A percentile compares a stretch with the other conserved stretches of the same genome.
Evolutionary conservation across 2,329 filamentous ascomycete genomes (phyloP).

Genomic region (Hymenoscyphus fraxineus): DNA sequence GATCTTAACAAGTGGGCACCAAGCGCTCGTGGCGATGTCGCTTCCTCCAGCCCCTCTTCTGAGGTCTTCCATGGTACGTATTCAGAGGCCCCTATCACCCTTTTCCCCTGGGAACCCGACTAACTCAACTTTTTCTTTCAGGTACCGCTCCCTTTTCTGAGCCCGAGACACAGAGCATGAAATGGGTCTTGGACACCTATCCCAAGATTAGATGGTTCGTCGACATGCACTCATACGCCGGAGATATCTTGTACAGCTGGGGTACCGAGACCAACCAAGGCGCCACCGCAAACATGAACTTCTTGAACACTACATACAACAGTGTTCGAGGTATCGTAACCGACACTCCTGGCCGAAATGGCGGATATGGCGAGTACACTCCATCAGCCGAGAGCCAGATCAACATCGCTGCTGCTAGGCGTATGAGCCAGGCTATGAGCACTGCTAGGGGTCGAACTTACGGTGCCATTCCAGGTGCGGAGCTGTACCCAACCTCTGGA

Average conservation of each 20-base stretch:
- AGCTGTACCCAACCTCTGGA: conserved; percentile 46
- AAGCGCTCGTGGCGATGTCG: conserved; percentile 37
- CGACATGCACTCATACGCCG: conserved; percentile 54
- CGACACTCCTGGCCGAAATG: conserved; percentile 34
- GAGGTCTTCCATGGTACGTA: conserved; percentile 43
- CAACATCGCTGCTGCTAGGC: conserved; percentile 35
- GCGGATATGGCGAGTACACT: conserved; percentile 45
- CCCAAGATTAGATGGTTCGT: conserved; percentile 52
- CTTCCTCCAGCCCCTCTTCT: conserved; percentile 42
- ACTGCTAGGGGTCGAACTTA: conserved; percentile 39
- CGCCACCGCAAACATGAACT: conserved; percentile 45
- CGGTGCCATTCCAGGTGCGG: conserved; percentile 38
- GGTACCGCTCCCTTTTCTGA: conserved; percentile 52
- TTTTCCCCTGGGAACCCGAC: not conserved
- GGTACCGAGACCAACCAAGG: conserved; percentile 52
- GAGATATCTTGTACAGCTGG: conserved; percentile 53
- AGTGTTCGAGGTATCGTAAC: conserved; percentile 46
- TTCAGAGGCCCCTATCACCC: not conserved
- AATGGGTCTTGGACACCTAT: conserved; percentile 49
- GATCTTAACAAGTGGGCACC: conserved; percentile 46
- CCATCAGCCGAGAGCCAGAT: conserved; percentile 36
- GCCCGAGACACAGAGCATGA: conserved; percentile 52
- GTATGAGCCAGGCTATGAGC: conserved; percentile 41
- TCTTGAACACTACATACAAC: conserved; percentile 50
- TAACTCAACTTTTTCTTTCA: conserved; percentile 9